These are phyloP conservation scores for Candida mesenterica DNA, from an alignment of 1,139 yeast species.

Conservation along the genomic window DNA sequence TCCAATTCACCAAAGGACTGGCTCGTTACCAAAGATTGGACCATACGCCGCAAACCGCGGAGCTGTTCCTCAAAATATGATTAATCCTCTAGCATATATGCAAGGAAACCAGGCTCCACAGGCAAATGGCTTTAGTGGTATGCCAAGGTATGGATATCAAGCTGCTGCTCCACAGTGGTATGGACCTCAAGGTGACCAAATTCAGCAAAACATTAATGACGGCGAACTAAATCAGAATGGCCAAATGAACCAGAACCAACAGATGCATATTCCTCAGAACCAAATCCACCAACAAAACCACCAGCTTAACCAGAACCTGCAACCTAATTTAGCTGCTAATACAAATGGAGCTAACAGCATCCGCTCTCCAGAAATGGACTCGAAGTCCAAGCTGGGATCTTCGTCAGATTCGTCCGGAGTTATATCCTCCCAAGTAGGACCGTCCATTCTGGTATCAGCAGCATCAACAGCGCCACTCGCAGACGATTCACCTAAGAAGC, in stretches of 20 bases:
- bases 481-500: conserved; percentile 49
- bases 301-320: not conserved
- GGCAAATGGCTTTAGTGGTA: conserved; percentile 1
- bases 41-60: conserved; percentile 14
- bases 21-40: conserved; percentile 21
- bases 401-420: conserved; percentile 13
- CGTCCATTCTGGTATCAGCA: not conserved
- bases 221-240: conserved; percentile 5
- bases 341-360: not conserved
- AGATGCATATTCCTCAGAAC: conserved; percentile 29
- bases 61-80: conserved; percentile 9
- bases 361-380: not conserved
- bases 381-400: no score
- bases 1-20: conserved; percentile 17
- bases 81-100: conserved; percentile 26
- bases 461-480: not conserved
- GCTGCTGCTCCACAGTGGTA: conserved; percentile 14
- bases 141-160: conserved; percentile 12
- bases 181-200: conserved; percentile 11
- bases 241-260: conserved; percentile 17
- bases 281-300: conserved; percentile 24
- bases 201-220: conserved; percentile 3
- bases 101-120: conserved; percentile 12
- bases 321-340: not conserved
- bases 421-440: conserved; percentile 11